These are phyloP conservation scores for Xylaria grammica DNA, from an alignment of 495 filamentous ascomycete genomes.

Conservation along the genomic window DNA sequence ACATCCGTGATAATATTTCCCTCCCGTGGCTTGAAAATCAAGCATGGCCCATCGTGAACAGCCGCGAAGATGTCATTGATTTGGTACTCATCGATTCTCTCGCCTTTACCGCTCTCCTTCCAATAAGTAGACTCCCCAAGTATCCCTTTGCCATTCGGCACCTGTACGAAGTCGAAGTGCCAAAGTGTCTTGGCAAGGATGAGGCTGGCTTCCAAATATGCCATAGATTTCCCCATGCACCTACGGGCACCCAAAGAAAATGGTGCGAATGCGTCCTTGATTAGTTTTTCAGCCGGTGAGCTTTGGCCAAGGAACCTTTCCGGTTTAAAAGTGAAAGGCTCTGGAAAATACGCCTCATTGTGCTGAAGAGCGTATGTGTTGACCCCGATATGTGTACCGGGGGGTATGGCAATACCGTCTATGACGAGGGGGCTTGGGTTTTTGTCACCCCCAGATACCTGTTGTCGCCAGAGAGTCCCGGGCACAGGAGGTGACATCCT, in stretches of 20 bases:
- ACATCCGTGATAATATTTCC: neutral
- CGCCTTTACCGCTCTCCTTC: neutral
- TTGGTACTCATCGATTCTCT: neutral
- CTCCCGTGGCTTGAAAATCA: neutral
- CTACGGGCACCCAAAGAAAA: constrained; percentile 63
- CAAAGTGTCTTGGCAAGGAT: constrained; percentile 46
- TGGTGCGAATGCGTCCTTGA: constrained; percentile 54
- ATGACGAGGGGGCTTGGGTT: constrained; percentile 14
- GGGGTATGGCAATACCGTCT: constrained; percentile 31
- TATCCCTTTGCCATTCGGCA: neutral
- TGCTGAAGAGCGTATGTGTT: constrained; percentile 46
- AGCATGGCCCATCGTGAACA: neutral
- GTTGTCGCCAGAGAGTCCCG: constrained; percentile 34
- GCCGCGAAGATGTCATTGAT: neutral
- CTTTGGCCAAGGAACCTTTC: constrained; percentile 44
- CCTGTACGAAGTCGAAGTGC: neutral
- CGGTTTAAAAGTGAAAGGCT: constrained; percentile 44
- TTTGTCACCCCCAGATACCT: constrained; percentile 53
- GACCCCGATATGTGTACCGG: constrained; percentile 43
- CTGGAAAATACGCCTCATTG: constrained; percentile 41
- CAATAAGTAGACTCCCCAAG: neutral
- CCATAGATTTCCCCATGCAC: constrained; percentile 64
- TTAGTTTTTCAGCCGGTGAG: constrained; percentile 9
- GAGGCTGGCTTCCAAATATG: constrained; percentile 59
- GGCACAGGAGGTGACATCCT: constrained; percentile 35